These are phyloP conservation scores for Botrytis medusae DNA, from an alignment of 2,329 filamentous ascomycete genomes.

Conservation along the genomic window DNA sequence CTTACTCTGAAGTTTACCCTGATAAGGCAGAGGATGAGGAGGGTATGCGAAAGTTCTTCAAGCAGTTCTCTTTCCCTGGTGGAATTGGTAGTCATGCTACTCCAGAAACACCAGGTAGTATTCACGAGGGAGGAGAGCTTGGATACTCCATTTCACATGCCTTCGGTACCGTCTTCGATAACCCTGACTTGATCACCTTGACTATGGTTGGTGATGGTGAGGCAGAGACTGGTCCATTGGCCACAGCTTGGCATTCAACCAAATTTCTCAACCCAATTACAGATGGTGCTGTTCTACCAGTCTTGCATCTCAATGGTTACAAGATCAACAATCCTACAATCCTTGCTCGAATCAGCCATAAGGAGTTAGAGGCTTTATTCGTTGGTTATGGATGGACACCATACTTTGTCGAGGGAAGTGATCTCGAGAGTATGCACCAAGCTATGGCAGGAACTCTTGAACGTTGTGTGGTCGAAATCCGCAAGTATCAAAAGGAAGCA, in stretches of 20 bases:
- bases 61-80: conserved; percentile 79
- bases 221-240: conserved; percentile 76
- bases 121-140: conserved; percentile 78
- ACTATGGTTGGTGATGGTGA: conserved; percentile 81
- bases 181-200: conserved; percentile 71
- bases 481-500: conserved; percentile 66
- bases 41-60: conserved; percentile 75
- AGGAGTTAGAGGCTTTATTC: conserved; percentile 69
- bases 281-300: conserved; percentile 74
- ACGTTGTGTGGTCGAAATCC: conserved; percentile 69
- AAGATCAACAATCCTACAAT: conserved; percentile 82
- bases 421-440: conserved; percentile 74
- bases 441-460: conserved; percentile 78
- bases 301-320: conserved; percentile 79
- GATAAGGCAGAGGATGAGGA: conserved; percentile 67
- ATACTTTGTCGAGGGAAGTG: conserved; percentile 77
- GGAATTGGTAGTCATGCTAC: conserved; percentile 77
- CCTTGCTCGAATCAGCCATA: conserved; percentile 70
- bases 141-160: conserved; percentile 81
- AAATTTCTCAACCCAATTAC: conserved; percentile 80
- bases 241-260: conserved; percentile 78
- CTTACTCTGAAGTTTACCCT: conserved; percentile 75
- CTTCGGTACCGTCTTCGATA: conserved; percentile 73
- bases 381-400: conserved; percentile 75
- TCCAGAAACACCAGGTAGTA: conserved; percentile 73